Base-by-base conservation (phyloP, 768 basidiomycete genomes). In the Sporobolomyces phaffii region DNA sequence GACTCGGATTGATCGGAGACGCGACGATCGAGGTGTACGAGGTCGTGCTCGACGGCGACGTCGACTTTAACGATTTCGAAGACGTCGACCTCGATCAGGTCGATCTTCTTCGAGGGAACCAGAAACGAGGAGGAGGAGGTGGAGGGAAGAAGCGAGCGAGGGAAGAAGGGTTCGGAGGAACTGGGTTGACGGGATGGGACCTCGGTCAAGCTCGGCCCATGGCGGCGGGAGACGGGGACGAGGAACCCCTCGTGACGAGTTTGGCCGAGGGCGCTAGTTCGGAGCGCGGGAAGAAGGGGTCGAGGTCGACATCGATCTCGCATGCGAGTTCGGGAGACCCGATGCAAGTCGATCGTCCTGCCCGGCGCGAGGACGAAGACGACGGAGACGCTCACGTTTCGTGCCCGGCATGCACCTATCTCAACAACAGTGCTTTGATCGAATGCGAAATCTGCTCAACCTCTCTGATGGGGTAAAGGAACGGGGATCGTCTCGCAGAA, bases 1-100 rank as follows among this genome's bases (percentile, higher is more conserved):
- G 1, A 78, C 82, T 87, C 34, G 84, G 81, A 31, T 80, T 84
- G 36, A 78, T 87, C 20, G 77, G 81, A 49, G 83, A 86, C 70
- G 87, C 87, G 69, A 78, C 83, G 3, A 74, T 91, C 60, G 85
- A 89, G 68, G 80, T 91, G 40, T 81, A 80, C 63, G 85, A 86
- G 75, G 83, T 84, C 65, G 80, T 78, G 31, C 86, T 88, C 75
- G 81, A 84, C 31, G 79, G 83, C 29, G 84, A 41, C 15, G 7
- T 83, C n/a, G 79, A 84, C 54, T 80, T 85, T 28, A 82, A 79
- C 13, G 79, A 80, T 40, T 33, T 67, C 22, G 44, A 65, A 28
- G 65, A 66, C 56, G 33, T 47, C 31, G 18, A 33, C 11, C 44
- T 38, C 34, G 29, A 13, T 13, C 26, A 29, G 28, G 11, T 41